Evolutionary conservation across 108 stramenopile species (phyloP), one percentile per base, ranked within the genome.

Genomic region (Discostella stelligeroides): DNA sequence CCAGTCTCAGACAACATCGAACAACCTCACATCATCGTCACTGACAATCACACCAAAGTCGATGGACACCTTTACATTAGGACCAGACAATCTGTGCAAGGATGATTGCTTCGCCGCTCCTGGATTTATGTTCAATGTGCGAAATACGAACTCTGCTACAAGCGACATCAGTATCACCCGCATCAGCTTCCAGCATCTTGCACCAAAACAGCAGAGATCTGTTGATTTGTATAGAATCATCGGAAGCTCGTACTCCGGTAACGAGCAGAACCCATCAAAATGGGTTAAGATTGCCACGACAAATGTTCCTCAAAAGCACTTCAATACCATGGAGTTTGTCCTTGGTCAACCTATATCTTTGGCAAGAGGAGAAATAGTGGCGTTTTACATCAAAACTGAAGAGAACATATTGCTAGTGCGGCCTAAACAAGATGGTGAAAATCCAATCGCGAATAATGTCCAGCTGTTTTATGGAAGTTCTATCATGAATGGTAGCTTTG

Each of bases 51-150:
- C 47, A 25, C 10, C 8, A 11, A 7, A 37, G 14, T 20, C n/a
- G n/a, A n/a, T n/a, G n/a, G n/a, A n/a, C n/a, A n/a, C 39, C 17
- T 18, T 60, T 2, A 15, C 38, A 38, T 9, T 66, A 0, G 23
- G 13, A 13, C 53, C 66, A 55, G 25, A 39, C 17, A 53, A 2
- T 12, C 28, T 5, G n/a, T 53, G 66, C 15, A 23, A 41, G 6
- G 29, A 21, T 24, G 42, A 66, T 28, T 66, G 66, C 39, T 28
- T 66, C 23, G 20, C 30, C 41, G 51, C 66, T 24, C 54, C 66
- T 41, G 66, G 66, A 38, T 66, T 54, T 51, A 66, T 66, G 66
- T 66, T 66, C 45, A 49, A 54, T 39, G 54, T 66, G 23, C 40
- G 40, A 11, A 18, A 54, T 13, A 40, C 13, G 12, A 10, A 41